Evolutionary conservation across 2,329 filamentous ascomycete genomes (phyloP).

Genomic region (Mollisiaceae sp.): DNA sequence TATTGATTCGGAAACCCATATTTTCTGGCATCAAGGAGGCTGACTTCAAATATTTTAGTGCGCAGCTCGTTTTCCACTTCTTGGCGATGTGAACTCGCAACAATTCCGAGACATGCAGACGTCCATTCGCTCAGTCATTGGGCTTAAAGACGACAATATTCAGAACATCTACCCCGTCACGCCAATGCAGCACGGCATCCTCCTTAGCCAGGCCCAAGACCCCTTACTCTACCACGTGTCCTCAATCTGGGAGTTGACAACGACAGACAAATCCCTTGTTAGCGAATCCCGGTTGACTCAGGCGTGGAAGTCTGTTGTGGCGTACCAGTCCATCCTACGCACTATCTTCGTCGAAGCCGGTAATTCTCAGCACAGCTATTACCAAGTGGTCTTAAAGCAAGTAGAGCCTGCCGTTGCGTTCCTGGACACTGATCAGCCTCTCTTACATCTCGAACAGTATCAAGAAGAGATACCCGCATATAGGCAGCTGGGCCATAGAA

Average conservation of each 20-base stretch:
- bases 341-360: constrained; percentile 35
- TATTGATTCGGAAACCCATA: too few relatives aligned
- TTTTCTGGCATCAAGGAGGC: too few relatives aligned
- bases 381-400: constrained; percentile 41
- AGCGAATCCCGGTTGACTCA: constrained; percentile 32
- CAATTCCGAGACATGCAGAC: too few relatives aligned
- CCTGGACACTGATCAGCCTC: not conserved
- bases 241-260: not conserved
- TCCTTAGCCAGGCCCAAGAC: constrained; percentile 18
- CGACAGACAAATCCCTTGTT: not conserved
- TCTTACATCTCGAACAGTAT: not conserved
- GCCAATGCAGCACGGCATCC: constrained; percentile 29
- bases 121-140: too few relatives aligned
- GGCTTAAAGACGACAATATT: constrained; percentile 8
- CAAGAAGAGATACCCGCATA: constrained; percentile 7
- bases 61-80: too few relatives aligned
- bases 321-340: constrained; percentile 27
- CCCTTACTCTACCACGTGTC: not conserved
- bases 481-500: constrained; percentile 54
- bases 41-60: too few relatives aligned
- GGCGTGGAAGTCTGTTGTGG: constrained; percentile 29
- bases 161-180: constrained; percentile 30
- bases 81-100: too few relatives aligned
- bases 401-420: constrained; percentile 18
- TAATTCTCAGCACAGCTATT: constrained; percentile 30